Evolutionary conservation across 2,329 filamentous ascomycete species (phyloP).

Genomic region (Pseudohalonectria lignicola): DNA sequence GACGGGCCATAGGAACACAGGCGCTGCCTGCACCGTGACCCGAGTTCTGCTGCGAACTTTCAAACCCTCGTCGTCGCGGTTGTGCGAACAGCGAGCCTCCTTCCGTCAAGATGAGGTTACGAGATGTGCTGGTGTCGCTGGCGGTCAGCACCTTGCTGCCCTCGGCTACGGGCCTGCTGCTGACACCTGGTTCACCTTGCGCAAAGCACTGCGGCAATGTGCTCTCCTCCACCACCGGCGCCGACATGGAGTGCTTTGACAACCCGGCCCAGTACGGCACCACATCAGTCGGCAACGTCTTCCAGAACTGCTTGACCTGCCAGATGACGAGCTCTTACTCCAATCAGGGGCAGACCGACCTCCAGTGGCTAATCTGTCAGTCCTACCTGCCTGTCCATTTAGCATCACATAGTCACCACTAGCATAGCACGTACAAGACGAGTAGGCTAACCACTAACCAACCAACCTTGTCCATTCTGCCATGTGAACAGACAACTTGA

Average conservation of each 20-base stretch:
- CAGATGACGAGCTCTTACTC: conserved; percentile 37
- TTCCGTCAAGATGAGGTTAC: too few species aligned
- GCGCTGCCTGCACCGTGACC: too few species aligned
- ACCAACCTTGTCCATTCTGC: not conserved
- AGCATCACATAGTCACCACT: too few species aligned
- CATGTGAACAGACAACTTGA: conserved; percentile 38
- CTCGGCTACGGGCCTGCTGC: conserved; percentile 23
- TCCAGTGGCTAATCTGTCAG: conserved; percentile 45
- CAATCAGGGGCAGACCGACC: conserved; percentile 33
- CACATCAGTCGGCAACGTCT: conserved; percentile 33
- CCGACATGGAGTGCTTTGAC: conserved; percentile 38
- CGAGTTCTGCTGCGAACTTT: too few species aligned
- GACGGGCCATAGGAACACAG: too few species aligned
- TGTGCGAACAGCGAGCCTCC: too few species aligned
- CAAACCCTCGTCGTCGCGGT: too few species aligned
- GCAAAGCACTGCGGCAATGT: conserved; percentile 41
- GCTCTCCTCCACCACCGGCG: conserved; percentile 28
- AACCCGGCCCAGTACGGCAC: conserved; percentile 18
- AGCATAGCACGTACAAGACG: too few species aligned
- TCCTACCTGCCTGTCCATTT: too few species aligned
- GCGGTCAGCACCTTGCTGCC: conserved; percentile 6
- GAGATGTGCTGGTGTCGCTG: not conserved
- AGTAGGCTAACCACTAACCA: too few species aligned
- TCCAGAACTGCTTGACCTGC: conserved; percentile 39
- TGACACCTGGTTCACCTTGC: conserved; percentile 37